Evolutionary conservation across 2,329 filamentous ascomycete species (phyloP), one percentile per base, ranked within the genome.

Genomic region (Domatiomyces globalis): DNA sequence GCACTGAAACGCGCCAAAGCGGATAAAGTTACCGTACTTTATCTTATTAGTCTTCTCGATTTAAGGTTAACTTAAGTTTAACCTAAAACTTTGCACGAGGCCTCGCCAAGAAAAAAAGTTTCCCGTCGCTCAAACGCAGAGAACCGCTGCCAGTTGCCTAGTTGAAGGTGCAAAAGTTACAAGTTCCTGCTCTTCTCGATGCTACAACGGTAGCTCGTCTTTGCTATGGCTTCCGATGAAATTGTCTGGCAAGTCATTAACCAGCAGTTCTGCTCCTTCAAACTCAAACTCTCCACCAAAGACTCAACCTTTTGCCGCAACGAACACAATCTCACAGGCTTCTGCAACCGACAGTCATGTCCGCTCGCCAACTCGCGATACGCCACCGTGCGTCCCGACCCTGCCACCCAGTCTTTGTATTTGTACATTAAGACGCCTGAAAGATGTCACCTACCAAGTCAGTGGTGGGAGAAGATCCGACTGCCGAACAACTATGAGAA

Each of bases 221-320:
- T 45, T n/a, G 25, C 45, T 9, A 94, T 92, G 85, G 81, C 86
- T 53, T 94, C 87, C 57, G 90, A 96, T 75, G 90, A 96, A 71
- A 94, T 96, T 59, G 84, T 96, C 58, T 98, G 92, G 92, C 83
- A 89, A 67, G 86, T 95, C 52, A 95, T 95, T 61, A 94, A 94
- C 70, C 86, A 92, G 70, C 85, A 90, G 66, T 94, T 92, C 67
- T 96, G 92, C 73, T 83, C 85, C 49, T 96, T 89, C 76, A 95
- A 95, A 67, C 75, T 96, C 60, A 95, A 94, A 63, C 87, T 81
- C 73, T 87, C 83, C 18, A 85, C 86, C 20, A 94, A 90, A 69
- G 79, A 83, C 53, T 84, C 92, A 68, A 95, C 81, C 63, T 98
- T 96, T 71, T 98, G 92, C 71, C 84, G 90, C 67, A 95, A 95